These are phyloP conservation scores for Solidago caesia DNA, from an alignment of 129 eudicot genomes.

Conservation along the genomic window DNA sequence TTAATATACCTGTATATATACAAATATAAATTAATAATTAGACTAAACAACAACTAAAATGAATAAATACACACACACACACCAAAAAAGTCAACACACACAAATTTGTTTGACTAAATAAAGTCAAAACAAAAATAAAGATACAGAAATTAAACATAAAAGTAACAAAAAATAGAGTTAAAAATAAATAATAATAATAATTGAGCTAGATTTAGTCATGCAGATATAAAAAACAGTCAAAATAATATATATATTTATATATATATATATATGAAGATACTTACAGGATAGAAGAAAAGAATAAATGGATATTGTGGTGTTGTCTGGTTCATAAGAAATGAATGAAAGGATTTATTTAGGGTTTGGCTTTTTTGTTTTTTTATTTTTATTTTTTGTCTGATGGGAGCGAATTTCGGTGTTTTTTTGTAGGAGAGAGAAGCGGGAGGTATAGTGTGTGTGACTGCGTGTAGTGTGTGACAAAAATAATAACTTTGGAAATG, in stretches of 20 bases:
- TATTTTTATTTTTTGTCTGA: background rate
- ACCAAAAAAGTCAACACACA: conserved; percentile 21
- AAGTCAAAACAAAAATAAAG: background rate
- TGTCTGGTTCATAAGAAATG: background rate
- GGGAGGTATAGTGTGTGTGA: conserved; percentile 25
- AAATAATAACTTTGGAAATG: conserved; percentile 1
- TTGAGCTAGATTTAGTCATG: background rate
- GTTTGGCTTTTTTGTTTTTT: conserved; percentile 12
- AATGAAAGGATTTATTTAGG: conserved; percentile 17
- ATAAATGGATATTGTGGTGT: background rate
- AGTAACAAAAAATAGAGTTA: background rate
- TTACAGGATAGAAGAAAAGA: conserved; percentile 22
- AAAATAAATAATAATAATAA: background rate
- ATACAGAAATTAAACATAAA: background rate
- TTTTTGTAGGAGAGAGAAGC: conserved; percentile 37
- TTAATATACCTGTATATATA: conserved; percentile 13
- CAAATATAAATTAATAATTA: conserved; percentile 15
- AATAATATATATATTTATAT: background rate
- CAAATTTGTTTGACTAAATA: conserved; percentile 3
- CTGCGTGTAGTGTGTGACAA: too few species aligned
- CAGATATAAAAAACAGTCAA: background rate
- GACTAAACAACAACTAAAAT: conserved; percentile 16
- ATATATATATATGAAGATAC: background rate
- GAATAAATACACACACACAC: conserved; percentile 19
- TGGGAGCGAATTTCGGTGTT: conserved; percentile 24